Evolutionary conservation across 331 rosid species (phyloP).

Genomic region (Cydonia oblonga): DNA sequence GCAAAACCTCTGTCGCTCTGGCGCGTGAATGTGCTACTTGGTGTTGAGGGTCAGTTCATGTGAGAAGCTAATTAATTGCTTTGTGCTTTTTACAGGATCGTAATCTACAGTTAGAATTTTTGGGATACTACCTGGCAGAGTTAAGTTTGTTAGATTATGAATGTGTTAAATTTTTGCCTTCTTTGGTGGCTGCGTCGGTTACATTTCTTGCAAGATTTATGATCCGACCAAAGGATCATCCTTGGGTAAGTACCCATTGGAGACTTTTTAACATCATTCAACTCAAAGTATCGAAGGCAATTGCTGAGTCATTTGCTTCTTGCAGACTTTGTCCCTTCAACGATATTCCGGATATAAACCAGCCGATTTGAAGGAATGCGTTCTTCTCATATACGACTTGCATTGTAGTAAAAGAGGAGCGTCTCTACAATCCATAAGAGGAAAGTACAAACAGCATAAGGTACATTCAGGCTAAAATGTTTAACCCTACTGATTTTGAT

Average conservation of each 20-base stretch:
- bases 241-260: slow-evolving; percentile 55
- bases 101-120: slow-evolving; percentile 62
- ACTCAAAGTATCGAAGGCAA: neutral
- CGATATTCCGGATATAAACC: slow-evolving; percentile 51
- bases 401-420: slow-evolving; percentile 63
- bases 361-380: slow-evolving; percentile 53
- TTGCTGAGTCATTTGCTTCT: slow-evolving; percentile 1
- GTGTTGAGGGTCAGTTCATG: neutral
- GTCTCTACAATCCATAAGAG: slow-evolving; percentile 52
- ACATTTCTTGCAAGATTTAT: slow-evolving; percentile 66
- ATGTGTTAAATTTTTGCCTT: slow-evolving; percentile 68
- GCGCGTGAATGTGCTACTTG: neutral
- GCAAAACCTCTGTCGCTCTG: neutral
- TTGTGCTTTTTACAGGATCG: slow-evolving; percentile 28
- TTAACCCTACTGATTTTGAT: neutral
- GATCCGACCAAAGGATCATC: slow-evolving; percentile 37
- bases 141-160: slow-evolving; percentile 73
- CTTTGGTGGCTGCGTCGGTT: slow-evolving; percentile 78
- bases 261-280: neutral
- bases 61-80: neutral
- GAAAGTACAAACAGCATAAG: slow-evolving; percentile 77
- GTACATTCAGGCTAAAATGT: slow-evolving; percentile 16
- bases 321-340: slow-evolving; percentile 41
- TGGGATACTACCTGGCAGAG: slow-evolving; percentile 70
- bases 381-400: slow-evolving; percentile 53